Percentiles rank a stretch among this genome's conserved stretches.
These are phyloP conservation scores for Podila verticillata DNA, from an alignment of 192 early-diverging fungal genomes.

Conservation along the genomic window DNA sequence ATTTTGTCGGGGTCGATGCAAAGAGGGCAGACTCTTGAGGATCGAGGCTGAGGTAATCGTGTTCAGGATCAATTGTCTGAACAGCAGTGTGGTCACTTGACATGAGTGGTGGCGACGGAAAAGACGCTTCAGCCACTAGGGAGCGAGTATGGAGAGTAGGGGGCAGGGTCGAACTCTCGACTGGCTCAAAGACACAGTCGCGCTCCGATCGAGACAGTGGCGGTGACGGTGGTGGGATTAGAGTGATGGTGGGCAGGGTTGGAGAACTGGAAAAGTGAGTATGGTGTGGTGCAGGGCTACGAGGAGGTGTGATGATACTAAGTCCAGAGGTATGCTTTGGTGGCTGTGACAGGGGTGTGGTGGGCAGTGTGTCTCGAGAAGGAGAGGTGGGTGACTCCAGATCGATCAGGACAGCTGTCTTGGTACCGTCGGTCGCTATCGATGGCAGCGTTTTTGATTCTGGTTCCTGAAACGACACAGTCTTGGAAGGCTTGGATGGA, in stretches of 20 bases:
- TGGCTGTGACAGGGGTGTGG: not conserved
- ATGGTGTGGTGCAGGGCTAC: not conserved
- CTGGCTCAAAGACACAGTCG: not conserved
- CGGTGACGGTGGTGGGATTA: not conserved
- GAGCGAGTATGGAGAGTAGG: not conserved
- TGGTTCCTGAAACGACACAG: slow-evolving; percentile 36
- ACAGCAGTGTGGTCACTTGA: not conserved
- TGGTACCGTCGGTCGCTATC: not conserved
- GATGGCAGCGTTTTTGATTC: slow-evolving; percentile 7
- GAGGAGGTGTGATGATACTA: not conserved
- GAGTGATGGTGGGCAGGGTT: not conserved
- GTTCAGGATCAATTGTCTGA: not conserved
- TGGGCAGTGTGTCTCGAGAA: not conserved
- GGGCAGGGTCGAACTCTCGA: not conserved
- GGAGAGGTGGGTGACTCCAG: not conserved
- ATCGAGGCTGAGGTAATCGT: not conserved
- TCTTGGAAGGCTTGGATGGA: slow-evolving; percentile 15
- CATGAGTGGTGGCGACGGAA: not conserved
- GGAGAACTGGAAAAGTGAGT: not conserved
- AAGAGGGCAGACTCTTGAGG: not conserved
- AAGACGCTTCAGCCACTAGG: not conserved
- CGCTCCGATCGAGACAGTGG: not conserved
- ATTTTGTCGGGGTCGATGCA: not conserved
- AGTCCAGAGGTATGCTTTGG: not conserved
- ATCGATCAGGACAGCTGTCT: not conserved